A percentile compares a stretch with the other conserved stretches of the same genome.
Conservation (phyloP, 2,329 filamentous ascomycete genomes). For the Colletotrichum melonis region DNA sequence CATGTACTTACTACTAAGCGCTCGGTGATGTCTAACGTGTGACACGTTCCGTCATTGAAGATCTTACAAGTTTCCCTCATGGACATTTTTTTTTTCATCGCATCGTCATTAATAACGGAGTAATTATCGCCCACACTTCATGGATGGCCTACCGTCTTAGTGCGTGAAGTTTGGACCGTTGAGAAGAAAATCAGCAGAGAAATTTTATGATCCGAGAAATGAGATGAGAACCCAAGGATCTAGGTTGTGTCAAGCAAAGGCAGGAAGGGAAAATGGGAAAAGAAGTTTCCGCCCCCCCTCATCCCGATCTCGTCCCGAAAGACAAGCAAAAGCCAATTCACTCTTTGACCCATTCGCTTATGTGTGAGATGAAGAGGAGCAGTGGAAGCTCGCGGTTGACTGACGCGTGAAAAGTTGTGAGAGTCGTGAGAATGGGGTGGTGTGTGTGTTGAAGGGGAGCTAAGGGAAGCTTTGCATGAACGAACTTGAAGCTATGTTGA, state of each 20-base stretch:
- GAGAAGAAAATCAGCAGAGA: background rate
- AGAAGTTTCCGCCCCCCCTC: background rate
- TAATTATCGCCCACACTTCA: constrained; percentile 10
- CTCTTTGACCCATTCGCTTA: constrained; percentile 5
- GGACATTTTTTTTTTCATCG: background rate
- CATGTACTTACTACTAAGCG: background rate
- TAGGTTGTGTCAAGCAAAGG: background rate
- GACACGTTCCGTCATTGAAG: constrained; percentile 3
- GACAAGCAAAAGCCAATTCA: constrained; percentile 2
- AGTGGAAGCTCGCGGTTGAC: background rate
- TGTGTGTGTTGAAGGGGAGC: background rate
- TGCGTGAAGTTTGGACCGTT: background rate
- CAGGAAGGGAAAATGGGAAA: background rate
- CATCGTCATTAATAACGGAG: background rate
- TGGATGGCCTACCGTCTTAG: background rate
- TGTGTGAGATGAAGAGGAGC: background rate
- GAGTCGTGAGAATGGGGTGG: background rate
- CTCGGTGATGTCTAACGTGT: background rate
- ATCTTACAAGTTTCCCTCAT: background rate
- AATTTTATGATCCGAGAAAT: background rate
- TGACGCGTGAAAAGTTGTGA: background rate
- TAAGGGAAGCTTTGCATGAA: constrained; percentile 22
- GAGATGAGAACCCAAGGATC: background rate
- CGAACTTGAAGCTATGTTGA: constrained; percentile 10
- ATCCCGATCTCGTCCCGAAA: constrained; percentile 13